These are phyloP conservation scores for Fusarium sp. DNA, from an alignment of 2,329 filamentous ascomycete species.

Conservation along the genomic window DNA sequence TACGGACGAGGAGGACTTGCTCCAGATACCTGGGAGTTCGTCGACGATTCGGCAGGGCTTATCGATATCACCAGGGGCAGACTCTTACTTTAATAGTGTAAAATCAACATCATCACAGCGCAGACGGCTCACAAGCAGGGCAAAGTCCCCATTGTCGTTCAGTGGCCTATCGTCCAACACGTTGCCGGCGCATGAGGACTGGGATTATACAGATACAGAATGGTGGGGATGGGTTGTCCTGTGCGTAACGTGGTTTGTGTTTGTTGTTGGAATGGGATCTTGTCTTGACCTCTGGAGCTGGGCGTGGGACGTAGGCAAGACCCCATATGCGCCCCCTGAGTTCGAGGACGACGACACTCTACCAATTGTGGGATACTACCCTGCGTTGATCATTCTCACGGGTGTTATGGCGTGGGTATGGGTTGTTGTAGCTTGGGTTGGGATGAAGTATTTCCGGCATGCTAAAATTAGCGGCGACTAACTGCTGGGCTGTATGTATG, in stretches of 20 bases:
- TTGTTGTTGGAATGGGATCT: conserved; percentile 96
- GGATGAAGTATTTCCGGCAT: conserved; percentile 99
- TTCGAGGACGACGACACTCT: conserved; percentile 94
- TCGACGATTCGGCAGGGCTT: conserved; percentile 57
- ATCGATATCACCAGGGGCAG: conserved; percentile 67
- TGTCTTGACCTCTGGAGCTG: conserved; percentile 96
- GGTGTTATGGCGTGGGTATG: conserved; percentile 99
- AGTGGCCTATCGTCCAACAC: conserved; percentile 64
- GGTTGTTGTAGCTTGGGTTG: conserved; percentile 97
- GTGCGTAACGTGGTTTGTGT: conserved; percentile 91
- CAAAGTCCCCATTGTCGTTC: conserved; percentile 71
- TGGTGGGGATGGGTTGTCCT: conserved; percentile 99
- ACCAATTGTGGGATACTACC: conserved; percentile 97
- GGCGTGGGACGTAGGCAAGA: conserved; percentile 99
- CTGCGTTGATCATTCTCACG: conserved; percentile 90
- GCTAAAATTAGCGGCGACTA: conserved; percentile 83
- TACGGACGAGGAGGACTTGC: conserved; percentile 84
- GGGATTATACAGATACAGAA: conserved; percentile 94
- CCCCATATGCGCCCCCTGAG: conserved; percentile 93
- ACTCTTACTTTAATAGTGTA: conserved; percentile 69
- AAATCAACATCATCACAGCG: conserved; percentile 55
- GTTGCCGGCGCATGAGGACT: conserved; percentile 67
- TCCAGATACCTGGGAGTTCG: conserved; percentile 70
- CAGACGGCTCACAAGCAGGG: conserved; percentile 62
- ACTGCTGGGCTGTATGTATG: neutral